Evolutionary conservation across 2,329 filamentous ascomycete species (phyloP).

Genomic region (Biscogniauxia mediterranea): DNA sequence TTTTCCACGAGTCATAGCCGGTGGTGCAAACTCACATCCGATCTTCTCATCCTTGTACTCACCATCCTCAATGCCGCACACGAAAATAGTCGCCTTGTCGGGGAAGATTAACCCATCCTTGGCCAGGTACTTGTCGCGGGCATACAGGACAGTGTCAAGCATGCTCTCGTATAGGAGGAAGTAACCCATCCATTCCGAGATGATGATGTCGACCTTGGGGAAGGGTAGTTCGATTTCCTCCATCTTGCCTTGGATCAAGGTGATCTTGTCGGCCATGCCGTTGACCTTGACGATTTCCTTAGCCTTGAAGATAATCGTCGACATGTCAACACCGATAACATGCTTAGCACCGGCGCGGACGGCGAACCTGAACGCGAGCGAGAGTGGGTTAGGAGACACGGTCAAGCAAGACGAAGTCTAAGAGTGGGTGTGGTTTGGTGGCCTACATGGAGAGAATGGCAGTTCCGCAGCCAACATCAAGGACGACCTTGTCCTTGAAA

Average conservation of each 20-base stretch:
- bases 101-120: constrained; percentile 94
- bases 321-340: constrained; percentile 99
- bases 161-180: constrained; percentile 98
- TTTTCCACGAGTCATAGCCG: background rate
- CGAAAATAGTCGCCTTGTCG: constrained; percentile 96
- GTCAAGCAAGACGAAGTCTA: background rate
- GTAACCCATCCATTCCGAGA: constrained; percentile 99
- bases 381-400: constrained; percentile 6
- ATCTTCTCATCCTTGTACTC: constrained; percentile 99
- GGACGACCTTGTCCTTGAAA: constrained; percentile 80
- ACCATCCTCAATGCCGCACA: constrained; percentile 95
- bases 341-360: constrained; percentile 95
- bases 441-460: constrained; percentile 96
- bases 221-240: constrained; percentile 94
- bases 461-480: constrained; percentile 96
- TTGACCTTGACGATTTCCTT: constrained; percentile 91
- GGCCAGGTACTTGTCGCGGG: constrained; percentile 85
- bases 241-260: constrained; percentile 98
- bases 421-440: background rate
- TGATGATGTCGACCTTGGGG: constrained; percentile 97
- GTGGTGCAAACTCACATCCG: constrained; percentile 68
- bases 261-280: constrained; percentile 93
- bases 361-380: constrained; percentile 70
- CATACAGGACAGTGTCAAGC: constrained; percentile 97
- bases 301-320: constrained; percentile 98